Evolutionary conservation across 1,139 yeast species (phyloP), one percentile per base, ranked within the genome.

Genomic region (Geotrichum restrictum): DNA sequence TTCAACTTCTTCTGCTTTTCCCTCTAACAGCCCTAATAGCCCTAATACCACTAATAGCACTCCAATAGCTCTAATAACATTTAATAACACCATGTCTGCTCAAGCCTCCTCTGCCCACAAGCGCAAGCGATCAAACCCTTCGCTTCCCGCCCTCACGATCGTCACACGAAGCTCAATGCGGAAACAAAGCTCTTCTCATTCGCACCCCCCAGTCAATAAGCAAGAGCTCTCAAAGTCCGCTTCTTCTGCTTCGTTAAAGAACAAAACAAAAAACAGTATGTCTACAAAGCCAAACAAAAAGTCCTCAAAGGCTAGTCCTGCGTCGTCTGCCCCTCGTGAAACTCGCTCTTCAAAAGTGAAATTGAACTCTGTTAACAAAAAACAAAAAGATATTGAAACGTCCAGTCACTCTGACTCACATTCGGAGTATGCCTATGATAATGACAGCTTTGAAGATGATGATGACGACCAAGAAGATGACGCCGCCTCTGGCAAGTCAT

Each of bases 91-190:
- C 22, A 38, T 45, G 42, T 36, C 48, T 31, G 32, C 45, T 31
- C 29, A 10, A 16, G 16, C 24, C 3, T 16, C 45, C 8, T 10
- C 31, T 38, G 31, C 33, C 11, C 38, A 46, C n/a, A 48, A 41
- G 43, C 36, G 47, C 16, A 48, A 43, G 37, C 33, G 48, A 10
- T 44, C 48, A 18, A 36, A 36, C 24, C 42, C 48, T 8, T 19
- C 37, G 8, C 32, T 45, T 13, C 48, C 48, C 7, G 48, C 48
- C 24, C 42, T 45, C 32, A 45, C 48, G 7, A 45, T 45, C 21
- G 42, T 37, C 34, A 45, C 48, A 3, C 33, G 48, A 45, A 21
- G 27, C 19, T 21, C 49, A 11, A 18, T 45, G 19, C 14, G 41
- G 44, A 40, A 16, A 32, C 34, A 18, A 32, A 22, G 29, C 21